Conservation (phyloP, 768 basidiomycete species). For the Tylopilus balloui region DNA sequence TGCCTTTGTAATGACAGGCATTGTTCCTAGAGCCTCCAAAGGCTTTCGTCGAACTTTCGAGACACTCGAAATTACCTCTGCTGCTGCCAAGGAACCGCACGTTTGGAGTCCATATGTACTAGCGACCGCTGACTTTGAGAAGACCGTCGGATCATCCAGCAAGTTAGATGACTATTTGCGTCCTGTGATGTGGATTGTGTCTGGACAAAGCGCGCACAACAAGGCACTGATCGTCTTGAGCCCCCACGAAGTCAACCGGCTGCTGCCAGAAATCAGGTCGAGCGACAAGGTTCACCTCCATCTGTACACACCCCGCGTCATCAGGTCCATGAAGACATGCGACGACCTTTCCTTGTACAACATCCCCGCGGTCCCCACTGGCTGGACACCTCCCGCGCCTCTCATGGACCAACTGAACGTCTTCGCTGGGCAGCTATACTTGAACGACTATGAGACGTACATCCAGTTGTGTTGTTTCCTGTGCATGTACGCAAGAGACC, state of each 20-base stretch:
- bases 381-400: neutral
- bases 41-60: conserved; percentile 20
- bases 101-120: conserved; percentile 19
- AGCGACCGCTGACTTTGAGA: conserved; percentile 16
- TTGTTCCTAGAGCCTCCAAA: conserved; percentile 10
- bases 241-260: conserved; percentile 36
- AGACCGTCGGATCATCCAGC: conserved; percentile 3
- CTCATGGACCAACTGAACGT: conserved; percentile 26
- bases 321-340: conserved; percentile 30
- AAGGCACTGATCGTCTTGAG: conserved; percentile 37
- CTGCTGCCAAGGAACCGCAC: conserved; percentile 14
- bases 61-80: conserved; percentile 9
- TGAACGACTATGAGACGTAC: conserved; percentile 27
- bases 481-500: conserved; percentile 21
- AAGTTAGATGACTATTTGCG: conserved; percentile 20
- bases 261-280: conserved; percentile 35
- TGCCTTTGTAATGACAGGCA: conserved; percentile 29
- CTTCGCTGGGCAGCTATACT: conserved; percentile 33
- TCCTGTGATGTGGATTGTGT: conserved; percentile 30
- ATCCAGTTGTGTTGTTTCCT: conserved; percentile 25
- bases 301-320: conserved; percentile 38
- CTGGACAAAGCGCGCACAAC: neutral
- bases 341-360: conserved; percentile 29
- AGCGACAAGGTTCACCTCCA: conserved; percentile 37
- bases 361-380: conserved; percentile 1